Evolutionary conservation across 805 yeast species (phyloP), one percentile per base, ranked within the genome.

Genomic region (Cyberlindnera saturnus): DNA sequence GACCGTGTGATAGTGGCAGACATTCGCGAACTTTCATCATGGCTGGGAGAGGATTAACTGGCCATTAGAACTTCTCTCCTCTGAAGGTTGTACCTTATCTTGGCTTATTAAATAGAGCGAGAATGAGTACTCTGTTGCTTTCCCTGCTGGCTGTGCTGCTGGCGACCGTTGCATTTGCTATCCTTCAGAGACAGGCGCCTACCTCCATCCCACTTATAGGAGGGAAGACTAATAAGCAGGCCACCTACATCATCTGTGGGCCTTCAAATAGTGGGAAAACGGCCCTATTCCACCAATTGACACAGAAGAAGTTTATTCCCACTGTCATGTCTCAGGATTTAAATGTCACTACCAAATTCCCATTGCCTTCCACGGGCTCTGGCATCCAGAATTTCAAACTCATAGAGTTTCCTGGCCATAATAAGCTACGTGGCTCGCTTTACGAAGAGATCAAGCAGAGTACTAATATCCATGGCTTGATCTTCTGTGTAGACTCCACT

Each of bases 321-420:
- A 73, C 78, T 2, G 81, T 79, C 3, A 74, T 69, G 36, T 75
- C 83, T 0, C 76, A 74, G 47, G 75, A 69, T 40, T 68, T 74
- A n/a, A 75, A 68, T 53, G 44, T 56, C 19, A 62, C 64, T 6
- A 65, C 61, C 7, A 49, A 55, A 9, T 63, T 70, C 41, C 51
- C 58, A 39, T 52, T 79, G n/a, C 76, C 77, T 10, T 56, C 64
- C 6, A 64, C 64, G 2, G 58, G 62, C 4, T 59, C 47, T 8
- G 50, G 42, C 4, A 35, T 47, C 17, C 70, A 61, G 45, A 63
- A 55, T 43, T 73, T 67, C 56, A 77, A 73, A 47, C 61, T 90
- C 33, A 71, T 83, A 40, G 98, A 91, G 56, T 80, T 80, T 48
- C 99, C 99, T 2, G 96, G 97, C n/a, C 89, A 85, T 64, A 66